Evolutionary conservation across 2,329 filamentous ascomycete genomes (phyloP).

Genomic region (Rhinocladiella mackenziei): DNA sequence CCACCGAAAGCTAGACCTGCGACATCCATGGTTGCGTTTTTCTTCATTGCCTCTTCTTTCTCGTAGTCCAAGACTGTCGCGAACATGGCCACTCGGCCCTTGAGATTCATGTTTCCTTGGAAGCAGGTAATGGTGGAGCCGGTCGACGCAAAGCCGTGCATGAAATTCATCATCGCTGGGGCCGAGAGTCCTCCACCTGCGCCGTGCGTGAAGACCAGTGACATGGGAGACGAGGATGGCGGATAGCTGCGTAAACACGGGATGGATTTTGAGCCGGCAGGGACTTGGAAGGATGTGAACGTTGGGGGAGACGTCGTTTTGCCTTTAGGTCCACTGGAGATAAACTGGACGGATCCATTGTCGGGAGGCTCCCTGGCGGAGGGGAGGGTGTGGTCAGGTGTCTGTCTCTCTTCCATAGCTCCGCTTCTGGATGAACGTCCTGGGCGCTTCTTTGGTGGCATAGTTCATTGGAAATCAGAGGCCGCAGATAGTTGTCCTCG

Average conservation of each 20-base stretch:
- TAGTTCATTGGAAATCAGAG: neutral
- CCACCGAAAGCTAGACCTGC: constrained; percentile 20
- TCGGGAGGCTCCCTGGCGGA: no score
- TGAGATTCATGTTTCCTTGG: constrained; percentile 27
- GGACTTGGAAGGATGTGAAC: constrained; percentile 2
- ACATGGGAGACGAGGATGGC: neutral
- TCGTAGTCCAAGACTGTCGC: constrained; percentile 14
- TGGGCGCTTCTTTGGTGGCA: constrained; percentile 1
- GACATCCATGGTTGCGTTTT: neutral
- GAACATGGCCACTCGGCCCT: constrained; percentile 19
- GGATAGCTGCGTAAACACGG: constrained; percentile 6
- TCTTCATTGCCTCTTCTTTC: constrained; percentile 4
- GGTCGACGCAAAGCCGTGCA: constrained; percentile 16
- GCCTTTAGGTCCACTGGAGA: neutral
- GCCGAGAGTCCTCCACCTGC: constrained; percentile 26
- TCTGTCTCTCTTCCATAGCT: neutral
- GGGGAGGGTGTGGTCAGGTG: no score
- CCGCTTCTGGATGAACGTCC: neutral
- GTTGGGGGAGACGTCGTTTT: neutral
- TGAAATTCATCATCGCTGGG: constrained; percentile 24
- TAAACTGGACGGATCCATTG: no score
- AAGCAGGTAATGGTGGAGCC: constrained; percentile 19
- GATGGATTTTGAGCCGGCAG: constrained; percentile 6
- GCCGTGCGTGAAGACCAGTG: constrained; percentile 29
- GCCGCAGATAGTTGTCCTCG: no score